These are phyloP conservation scores for Eutrema salsugineum DNA, from an alignment of 441 rosid genomes.

Conservation along the genomic window DNA sequence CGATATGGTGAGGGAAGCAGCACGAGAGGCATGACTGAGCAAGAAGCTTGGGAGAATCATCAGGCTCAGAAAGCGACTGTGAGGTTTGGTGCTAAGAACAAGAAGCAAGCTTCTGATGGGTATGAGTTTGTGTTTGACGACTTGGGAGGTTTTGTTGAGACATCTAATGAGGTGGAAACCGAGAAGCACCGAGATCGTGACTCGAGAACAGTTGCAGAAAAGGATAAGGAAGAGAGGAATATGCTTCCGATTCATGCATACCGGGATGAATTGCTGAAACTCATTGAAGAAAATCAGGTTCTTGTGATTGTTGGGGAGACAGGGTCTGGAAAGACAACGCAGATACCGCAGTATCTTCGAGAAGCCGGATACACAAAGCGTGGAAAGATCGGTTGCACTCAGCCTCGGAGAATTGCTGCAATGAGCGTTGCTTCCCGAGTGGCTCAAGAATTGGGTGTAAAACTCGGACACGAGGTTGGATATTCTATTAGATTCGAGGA, in stretches of 20 bases:
- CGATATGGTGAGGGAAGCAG: constrained; percentile 71
- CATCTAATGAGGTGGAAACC: constrained; percentile 27
- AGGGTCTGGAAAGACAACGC: constrained; percentile 98
- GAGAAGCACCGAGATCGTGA: neutral
- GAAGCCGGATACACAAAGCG: constrained; percentile 85
- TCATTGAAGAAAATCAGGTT: constrained; percentile 44
- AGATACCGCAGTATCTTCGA: constrained; percentile 89
- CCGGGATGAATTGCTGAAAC: constrained; percentile 37
- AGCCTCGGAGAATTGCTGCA: constrained; percentile 95
- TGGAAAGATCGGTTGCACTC: constrained; percentile 96
- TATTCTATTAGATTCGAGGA: constrained; percentile 95
- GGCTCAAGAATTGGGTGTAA: constrained; percentile 85
- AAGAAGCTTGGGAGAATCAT: constrained; percentile 97
- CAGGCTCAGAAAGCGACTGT: constrained; percentile 78
- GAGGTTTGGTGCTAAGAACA: constrained; percentile 71
- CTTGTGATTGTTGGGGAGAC: constrained; percentile 96
- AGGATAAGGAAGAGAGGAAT: constrained; percentile 72
- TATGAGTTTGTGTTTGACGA: constrained; percentile 80
- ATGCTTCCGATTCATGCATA: constrained; percentile 72
- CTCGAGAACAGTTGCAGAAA: constrained; percentile 13
- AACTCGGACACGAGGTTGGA: constrained; percentile 95
- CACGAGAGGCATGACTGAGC: constrained; percentile 59
- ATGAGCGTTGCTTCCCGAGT: constrained; percentile 96
- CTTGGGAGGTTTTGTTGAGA: constrained; percentile 59
- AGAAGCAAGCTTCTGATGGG: constrained; percentile 45